Evolutionary conservation across 495 filamentous ascomycete genomes (phyloP), one percentile per base, ranked within the genome.

Genomic region (Penicillium ucsense): DNA sequence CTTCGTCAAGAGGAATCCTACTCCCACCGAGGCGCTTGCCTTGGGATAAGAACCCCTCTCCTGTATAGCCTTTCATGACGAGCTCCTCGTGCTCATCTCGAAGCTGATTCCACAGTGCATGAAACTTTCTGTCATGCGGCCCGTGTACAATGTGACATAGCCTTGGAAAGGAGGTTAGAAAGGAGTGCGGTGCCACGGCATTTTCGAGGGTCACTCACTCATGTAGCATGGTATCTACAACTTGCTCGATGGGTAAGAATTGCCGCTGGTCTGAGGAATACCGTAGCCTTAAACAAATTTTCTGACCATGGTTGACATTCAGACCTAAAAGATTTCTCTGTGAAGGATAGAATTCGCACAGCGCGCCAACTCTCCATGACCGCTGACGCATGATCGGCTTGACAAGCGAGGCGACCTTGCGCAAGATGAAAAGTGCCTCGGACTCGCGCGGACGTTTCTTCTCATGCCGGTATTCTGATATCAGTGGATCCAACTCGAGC

Each of bases 341-440:
- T 2, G 75, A 68, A 0, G 91, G 92, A 50, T 84, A 86, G 64
- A 98, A 94, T 62, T 97, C 92, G 29, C 79, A 79, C 10, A 98
- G 78, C 36, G 83, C 79, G 5, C 79, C 78, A 20, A 98, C 87
- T 51, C 66, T 83, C 87, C 89, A 98, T 28, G 72, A 73, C 38
- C 88, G 76, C 43, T 86, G 86, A 51, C 87, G 74, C 91, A 97
- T 97, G 45, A 98, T 86, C 9, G 92, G 92, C 63, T 95, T 98
- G 38, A 97, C 90, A 9, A 95, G 63, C 8, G 88, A 92, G 11
- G 89, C 88, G 27, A 95, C 74, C 63, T 88, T 90, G 50, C 80
- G 84, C 8, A 97, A 74, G 37, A 78, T 79, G n/a, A 80, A 71
- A 8, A 96, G 74, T n/a, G 90, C 92, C 49, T 94, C 87, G 7